Percentiles rank a stretch among this genome's conserved stretches.
phyloP scores from a whole-genome alignment of 1,284 basidiomycete genomes.

The Ustilago lituana region DNA sequence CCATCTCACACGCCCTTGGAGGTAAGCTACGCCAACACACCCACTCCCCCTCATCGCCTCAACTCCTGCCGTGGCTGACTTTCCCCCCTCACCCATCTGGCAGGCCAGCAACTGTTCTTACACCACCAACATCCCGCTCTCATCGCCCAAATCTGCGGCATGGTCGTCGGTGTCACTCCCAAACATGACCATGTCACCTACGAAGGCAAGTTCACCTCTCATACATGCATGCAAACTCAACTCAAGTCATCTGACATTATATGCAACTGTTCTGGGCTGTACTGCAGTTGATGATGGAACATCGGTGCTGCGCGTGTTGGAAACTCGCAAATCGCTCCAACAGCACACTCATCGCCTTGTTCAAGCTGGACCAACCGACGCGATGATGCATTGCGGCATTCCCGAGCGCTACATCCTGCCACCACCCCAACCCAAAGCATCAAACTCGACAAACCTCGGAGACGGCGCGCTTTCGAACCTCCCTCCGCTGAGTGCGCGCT shows the following conservation, averaged over 20 bases:
- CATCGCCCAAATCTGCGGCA: constrained; percentile 35
- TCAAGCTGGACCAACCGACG: background rate
- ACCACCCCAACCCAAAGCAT: constrained; percentile 10
- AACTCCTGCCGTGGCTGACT: background rate
- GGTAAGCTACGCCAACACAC: constrained; percentile 6
- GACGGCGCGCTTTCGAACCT: background rate
- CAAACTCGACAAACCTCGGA: constrained; percentile 3
- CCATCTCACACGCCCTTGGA: constrained; percentile 32
- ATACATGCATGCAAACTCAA: too few relatives aligned
- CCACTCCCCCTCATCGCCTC: background rate
- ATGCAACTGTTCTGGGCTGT: too few relatives aligned
- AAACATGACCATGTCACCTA: constrained; percentile 46
- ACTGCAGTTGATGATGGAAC: constrained; percentile 54
- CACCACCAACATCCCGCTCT: constrained; percentile 32
- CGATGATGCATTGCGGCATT: constrained; percentile 6
- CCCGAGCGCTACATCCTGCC: constrained; percentile 45
- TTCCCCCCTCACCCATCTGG: too few relatives aligned
- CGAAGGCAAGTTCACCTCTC: constrained; percentile 17
- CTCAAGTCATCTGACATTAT: too few relatives aligned
- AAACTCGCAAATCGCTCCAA: constrained; percentile 26
- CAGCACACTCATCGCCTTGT: background rate
- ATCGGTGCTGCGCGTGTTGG: constrained; percentile 31
- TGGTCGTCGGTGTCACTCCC: constrained; percentile 37
- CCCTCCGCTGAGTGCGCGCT: constrained; percentile 22
- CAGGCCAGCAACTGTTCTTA: constrained; percentile 24